phyloP scores from a whole-genome alignment of 1,139 yeast genomes.

The Yamadazyma jaroonii region DNA sequence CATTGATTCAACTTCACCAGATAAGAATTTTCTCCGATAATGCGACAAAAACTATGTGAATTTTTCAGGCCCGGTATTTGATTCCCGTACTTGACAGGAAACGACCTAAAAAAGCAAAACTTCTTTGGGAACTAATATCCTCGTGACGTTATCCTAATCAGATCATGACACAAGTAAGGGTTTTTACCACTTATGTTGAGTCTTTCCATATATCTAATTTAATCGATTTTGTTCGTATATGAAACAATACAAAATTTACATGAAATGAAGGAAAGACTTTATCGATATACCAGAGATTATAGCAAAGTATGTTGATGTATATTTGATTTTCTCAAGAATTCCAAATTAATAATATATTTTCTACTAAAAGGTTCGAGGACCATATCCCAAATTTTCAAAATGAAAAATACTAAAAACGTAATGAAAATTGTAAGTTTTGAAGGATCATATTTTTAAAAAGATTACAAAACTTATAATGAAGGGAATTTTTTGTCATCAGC shows the following conservation, averaged over 20 bases:
- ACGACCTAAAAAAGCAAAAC: too few species aligned
- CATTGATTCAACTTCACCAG: background rate
- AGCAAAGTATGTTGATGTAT: too few species aligned
- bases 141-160: too few species aligned
- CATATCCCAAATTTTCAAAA: background rate
- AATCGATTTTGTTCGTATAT: too few species aligned
- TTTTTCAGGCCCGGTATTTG: background rate
- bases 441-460: background rate
- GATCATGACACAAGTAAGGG: too few species aligned
- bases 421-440: background rate
- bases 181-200: too few species aligned
- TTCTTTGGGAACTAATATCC: too few species aligned
- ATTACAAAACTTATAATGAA: constrained; percentile 35
- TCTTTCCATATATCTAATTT: too few species aligned
- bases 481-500: constrained; percentile 64
- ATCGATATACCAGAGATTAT: too few species aligned
- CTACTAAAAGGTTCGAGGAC: background rate
- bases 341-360: constrained; percentile 5
- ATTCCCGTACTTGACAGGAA: background rate
- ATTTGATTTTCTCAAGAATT: background rate
- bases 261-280: too few species aligned
- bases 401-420: constrained; percentile 3
- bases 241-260: too few species aligned
- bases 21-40: too few species aligned
- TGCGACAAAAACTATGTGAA: background rate